These are phyloP conservation scores for Syncephalastrum racemosum DNA, from an alignment of 371 early-diverging fungal species.

Conservation along the genomic window DNA sequence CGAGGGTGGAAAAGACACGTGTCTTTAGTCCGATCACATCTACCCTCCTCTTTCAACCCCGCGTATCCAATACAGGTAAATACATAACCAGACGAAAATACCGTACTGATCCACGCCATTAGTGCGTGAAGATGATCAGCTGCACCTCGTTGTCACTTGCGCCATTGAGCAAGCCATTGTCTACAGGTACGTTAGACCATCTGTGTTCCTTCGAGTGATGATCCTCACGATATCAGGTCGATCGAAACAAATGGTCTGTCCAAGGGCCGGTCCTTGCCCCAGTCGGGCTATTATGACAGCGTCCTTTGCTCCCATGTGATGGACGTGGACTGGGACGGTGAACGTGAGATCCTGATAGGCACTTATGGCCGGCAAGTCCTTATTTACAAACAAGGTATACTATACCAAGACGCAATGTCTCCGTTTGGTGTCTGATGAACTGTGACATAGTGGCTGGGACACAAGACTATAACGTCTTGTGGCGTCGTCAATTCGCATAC, in stretches of 20 bases:
- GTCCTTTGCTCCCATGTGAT: constrained; percentile 69
- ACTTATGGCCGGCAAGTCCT: constrained; percentile 74
- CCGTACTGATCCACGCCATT: constrained; percentile 12
- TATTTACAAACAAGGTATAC: constrained; percentile 64
- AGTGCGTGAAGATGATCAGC: constrained; percentile 31
- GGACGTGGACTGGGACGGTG: constrained; percentile 78
- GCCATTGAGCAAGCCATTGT: constrained; percentile 64
- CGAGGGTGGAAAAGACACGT: constrained; percentile 29
- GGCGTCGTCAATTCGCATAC: constrained; percentile 70
- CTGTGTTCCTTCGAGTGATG: background rate
- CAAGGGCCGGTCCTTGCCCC: constrained; percentile 45
- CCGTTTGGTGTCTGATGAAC: background rate
- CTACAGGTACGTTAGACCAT: constrained; percentile 38
- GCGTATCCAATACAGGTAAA: constrained; percentile 37
- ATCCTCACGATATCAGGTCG: constrained; percentile 24
- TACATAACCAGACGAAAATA: constrained; percentile 6
- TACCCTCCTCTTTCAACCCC: constrained; percentile 51
- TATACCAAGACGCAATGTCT: too few relatives aligned
- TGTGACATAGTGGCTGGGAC: constrained; percentile 34
- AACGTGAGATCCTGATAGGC: constrained; percentile 68
- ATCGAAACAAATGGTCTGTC: constrained; percentile 44
- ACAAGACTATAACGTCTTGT: constrained; percentile 57
- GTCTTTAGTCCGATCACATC: constrained; percentile 51
- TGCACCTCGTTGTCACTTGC: constrained; percentile 62
- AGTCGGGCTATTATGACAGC: constrained; percentile 63